Base-by-base conservation (phyloP, 495 filamentous ascomycete genomes). In the Schizothecium vesticola region DNA sequence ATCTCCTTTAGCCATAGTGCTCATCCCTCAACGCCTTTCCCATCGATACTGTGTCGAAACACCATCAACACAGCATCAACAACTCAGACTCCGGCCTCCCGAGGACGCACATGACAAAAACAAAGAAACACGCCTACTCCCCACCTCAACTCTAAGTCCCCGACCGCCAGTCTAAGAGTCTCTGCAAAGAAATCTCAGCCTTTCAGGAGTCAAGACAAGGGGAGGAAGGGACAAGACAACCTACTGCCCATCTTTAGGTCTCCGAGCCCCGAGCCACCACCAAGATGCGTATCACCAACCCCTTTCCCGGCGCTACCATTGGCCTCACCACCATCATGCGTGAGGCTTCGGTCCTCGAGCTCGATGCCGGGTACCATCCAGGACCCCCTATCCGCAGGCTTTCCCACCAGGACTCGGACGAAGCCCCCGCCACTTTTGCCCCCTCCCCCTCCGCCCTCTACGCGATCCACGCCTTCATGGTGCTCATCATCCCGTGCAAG, bases 401-500 rank as follows among this genome's bases (percentile, higher is more conserved):
- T 2, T 28, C 26, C 26, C 3, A 28, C 3, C 26, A 2, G 6
- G 26, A 28, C 26, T 51, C 43, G 16, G 16, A 8, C 43, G 1
- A 8, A 6, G 16, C 19, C 31, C 31, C 31, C 11, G 31, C 31
- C n/a, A 64, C 63, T 11, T 58, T 69, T n/a, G 43, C 33, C 43
- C 36, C 70, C 3, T 31, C 65, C 3, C 23, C 29, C 23, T n/a
- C 59, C 0, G 59, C 24, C 0, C 62, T 73, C 5, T 29, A 73
- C 31, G 26, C 16, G 1, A 70, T 70, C 26, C 62, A 66, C 5
- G 36, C 26, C 28, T 23, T 70, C 24, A 75, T 70, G 71, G 70
- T 67, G 58, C 71, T 78, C 24, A 68, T 78, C 10, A 71, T 78
- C 1, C 76, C 76, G 1, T 75, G 73, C 75, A 78, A 73, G 24